Base-by-base conservation (phyloP, 306 rosid genomes). In the Argentina anserina region DNA sequence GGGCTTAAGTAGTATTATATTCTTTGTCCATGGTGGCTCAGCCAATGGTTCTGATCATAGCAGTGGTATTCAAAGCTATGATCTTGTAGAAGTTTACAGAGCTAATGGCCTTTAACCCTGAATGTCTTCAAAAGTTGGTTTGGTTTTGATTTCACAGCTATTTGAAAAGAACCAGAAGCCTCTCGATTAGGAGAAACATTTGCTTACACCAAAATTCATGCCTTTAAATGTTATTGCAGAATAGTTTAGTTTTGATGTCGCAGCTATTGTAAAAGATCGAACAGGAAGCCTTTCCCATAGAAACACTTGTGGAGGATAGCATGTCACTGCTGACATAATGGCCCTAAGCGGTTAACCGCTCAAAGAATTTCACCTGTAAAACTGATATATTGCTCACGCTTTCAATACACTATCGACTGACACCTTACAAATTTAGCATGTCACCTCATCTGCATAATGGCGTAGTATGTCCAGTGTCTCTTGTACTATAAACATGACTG, bases 211-310 rank as follows among this genome's bases (percentile, higher is more conserved):
- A 52, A 69, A 20, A 69, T n/a, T 13, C 45, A 31, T 33, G 45
- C n/a, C 42, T 29, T 47, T 11, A 68, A 69, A 2, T 20, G 6
- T 69, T 21, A 49, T 12, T 50, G 73, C 47, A 34, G 31, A 69
- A 50, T 34, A 25, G 34, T 69, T 69, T 4, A 14, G 21, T 36
- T 53, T 70, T 70, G 49, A 53, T 52, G 18, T n/a, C 37, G 7
- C 21, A 36, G 46, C 63, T 70, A n/a, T 50, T 70, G 39, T 36
- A 50, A 34, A 70, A 21, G 64, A n/a, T n/a, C n/a, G n/a, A 52
- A 23, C 15, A 11, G 4, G 46, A 3, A 4, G 14, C 31, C 21
- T 69, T 58, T 47, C 46, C 64, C n/a, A 21, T 58, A 34, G 46
- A 50, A 36, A 20, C 26, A 23, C 47, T 36, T 69, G 23, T 47